A percentile compares a stretch with the other conserved stretches of the same genome.
phyloP scores from a whole-genome alignment of 2,329 filamentous ascomycete genomes.

The Ascochyta clinopodiicola region DNA sequence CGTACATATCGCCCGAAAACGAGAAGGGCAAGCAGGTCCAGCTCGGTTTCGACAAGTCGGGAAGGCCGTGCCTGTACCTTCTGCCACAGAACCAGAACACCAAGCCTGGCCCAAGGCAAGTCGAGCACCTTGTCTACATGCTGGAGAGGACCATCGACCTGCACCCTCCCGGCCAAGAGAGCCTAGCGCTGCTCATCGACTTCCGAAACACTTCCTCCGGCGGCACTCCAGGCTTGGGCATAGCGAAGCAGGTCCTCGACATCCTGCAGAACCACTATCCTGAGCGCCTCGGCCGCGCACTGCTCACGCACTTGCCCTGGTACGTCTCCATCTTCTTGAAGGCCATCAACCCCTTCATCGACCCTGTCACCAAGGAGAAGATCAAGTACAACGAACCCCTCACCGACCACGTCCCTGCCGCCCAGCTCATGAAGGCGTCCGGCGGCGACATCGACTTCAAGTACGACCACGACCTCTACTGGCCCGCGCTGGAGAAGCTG shows the following conservation, averaged over 20 bases:
- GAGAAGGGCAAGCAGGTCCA: slow-evolving; percentile 96
- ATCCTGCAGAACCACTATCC: slow-evolving; percentile 97
- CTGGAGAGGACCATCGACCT: slow-evolving; percentile 87
- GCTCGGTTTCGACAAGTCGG: slow-evolving; percentile 83
- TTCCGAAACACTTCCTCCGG: slow-evolving; percentile 81
- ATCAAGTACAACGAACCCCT: slow-evolving; percentile 98
- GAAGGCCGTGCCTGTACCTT: slow-evolving; percentile 88
- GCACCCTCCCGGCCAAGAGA: slow-evolving; percentile 87
- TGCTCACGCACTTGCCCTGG: slow-evolving; percentile 92
- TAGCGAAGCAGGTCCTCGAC: slow-evolving; percentile 82
- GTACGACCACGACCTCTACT: slow-evolving; percentile 88
- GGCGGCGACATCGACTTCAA: slow-evolving; percentile 85
- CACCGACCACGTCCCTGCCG: slow-evolving; percentile 76
- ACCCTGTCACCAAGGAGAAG: slow-evolving; percentile 91
- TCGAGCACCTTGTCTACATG: slow-evolving; percentile 96
- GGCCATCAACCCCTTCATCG: slow-evolving; percentile 93
- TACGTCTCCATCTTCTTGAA: slow-evolving; percentile 95
- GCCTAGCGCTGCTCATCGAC: slow-evolving; percentile 84
- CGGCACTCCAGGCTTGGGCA: slow-evolving; percentile 76
- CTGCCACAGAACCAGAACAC: slow-evolving; percentile 93
- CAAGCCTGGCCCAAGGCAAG: slow-evolving; percentile 80
- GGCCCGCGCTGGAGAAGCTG: slow-evolving; percentile 80
- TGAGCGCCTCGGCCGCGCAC: slow-evolving; percentile 83
- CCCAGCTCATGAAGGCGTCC: slow-evolving; percentile 81
- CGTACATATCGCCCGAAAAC: slow-evolving; percentile 92